phyloP scores from a whole-genome alignment of 2,329 filamentous ascomycete genomes.

The Davidsoniella neocaledoniae region DNA sequence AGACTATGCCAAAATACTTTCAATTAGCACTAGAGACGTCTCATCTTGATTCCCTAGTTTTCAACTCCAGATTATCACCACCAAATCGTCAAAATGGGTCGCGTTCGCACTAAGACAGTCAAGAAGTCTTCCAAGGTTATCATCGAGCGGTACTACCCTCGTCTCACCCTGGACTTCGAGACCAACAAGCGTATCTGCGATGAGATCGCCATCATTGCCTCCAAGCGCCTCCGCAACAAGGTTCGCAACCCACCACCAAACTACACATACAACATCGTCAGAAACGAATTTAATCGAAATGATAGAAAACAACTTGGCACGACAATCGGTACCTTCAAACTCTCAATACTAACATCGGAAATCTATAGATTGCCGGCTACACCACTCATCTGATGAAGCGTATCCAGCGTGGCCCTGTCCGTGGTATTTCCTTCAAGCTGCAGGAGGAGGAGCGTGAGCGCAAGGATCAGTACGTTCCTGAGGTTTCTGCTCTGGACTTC shows the following conservation, averaged over 20 bases:
- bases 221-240: slow-evolving; percentile 99
- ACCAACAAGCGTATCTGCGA: slow-evolving; percentile 99
- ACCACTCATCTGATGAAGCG: slow-evolving; percentile 99
- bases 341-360: neutral
- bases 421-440: slow-evolving; percentile 99
- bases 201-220: slow-evolving; percentile 99
- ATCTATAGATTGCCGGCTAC: slow-evolving; percentile 76
- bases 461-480: slow-evolving; percentile 99
- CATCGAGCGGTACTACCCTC: slow-evolving; percentile 97
- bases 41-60: neutral
- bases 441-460: slow-evolving; percentile 99
- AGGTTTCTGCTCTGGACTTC: slow-evolving; percentile 97
- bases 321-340: neutral
- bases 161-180: slow-evolving; percentile 98
- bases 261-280: no score
- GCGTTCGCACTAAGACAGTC: slow-evolving; percentile 53
- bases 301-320: neutral
- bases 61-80: slow-evolving; percentile 20
- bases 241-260: slow-evolving; percentile 26
- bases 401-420: slow-evolving; percentile 97
- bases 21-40: neutral
- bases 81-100: slow-evolving; percentile 49
- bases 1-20: slow-evolving; percentile 8
- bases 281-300: neutral
- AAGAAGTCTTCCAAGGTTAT: slow-evolving; percentile 93